These are phyloP conservation scores for Berkeleyomyces rouxiae DNA, from an alignment of 2,329 filamentous ascomycete species.

Conservation along the genomic window DNA sequence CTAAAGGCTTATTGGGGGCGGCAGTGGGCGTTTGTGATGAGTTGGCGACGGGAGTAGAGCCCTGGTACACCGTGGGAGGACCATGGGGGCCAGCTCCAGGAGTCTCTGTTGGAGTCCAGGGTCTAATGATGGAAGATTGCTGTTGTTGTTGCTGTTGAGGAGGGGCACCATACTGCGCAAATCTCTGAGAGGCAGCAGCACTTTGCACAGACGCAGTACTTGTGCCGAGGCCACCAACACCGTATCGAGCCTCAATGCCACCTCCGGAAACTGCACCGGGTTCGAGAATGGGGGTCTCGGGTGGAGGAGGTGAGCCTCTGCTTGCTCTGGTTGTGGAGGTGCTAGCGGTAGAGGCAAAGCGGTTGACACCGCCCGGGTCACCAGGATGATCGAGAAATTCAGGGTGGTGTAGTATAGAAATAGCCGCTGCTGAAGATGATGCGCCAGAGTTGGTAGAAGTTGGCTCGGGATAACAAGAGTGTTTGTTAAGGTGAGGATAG, in stretches of 20 bases:
- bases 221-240: slow-evolving; percentile 66
- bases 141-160: slow-evolving; percentile 18
- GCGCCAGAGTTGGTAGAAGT: slow-evolving; percentile 16
- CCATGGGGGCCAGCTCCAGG: slow-evolving; percentile 77
- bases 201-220: slow-evolving; percentile 52
- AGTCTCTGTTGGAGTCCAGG: slow-evolving; percentile 90
- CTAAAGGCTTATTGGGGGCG: background rate
- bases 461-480: slow-evolving; percentile 45
- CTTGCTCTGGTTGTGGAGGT: slow-evolving; percentile 85
- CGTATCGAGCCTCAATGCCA: slow-evolving; percentile 82
- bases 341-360: slow-evolving; percentile 68
- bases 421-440: slow-evolving; percentile 15
- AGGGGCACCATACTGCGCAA: slow-evolving; percentile 55
- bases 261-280: slow-evolving; percentile 54
- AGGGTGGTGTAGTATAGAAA: slow-evolving; percentile 17
- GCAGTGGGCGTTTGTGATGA: background rate
- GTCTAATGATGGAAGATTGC: slow-evolving; percentile 37
- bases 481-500: slow-evolving; percentile 30
- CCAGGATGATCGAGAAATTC: slow-evolving; percentile 24
- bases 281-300: slow-evolving; percentile 73
- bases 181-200: slow-evolving; percentile 63
- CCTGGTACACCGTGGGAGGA: slow-evolving; percentile 82
- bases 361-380: slow-evolving; percentile 35
- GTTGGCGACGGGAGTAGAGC: slow-evolving; percentile 33
- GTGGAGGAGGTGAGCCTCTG: slow-evolving; percentile 83